Evolutionary conservation across 805 yeast species (phyloP).

Genomic region (Zygosaccharomyces lentus): DNA sequence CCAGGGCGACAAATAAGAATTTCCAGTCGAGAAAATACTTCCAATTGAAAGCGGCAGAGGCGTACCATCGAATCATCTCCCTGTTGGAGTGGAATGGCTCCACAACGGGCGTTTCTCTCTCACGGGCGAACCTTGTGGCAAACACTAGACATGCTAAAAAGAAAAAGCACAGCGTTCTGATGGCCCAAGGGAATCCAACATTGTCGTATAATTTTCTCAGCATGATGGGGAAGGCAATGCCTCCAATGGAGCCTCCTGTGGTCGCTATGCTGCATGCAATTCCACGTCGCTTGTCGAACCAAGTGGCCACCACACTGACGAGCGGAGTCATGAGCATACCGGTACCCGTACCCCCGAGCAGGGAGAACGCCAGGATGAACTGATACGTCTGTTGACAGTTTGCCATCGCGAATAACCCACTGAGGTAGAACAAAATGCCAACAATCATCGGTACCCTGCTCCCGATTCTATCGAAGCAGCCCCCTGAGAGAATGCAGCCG

Average conservation of each 20-base stretch:
- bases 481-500: conserved; percentile 53
- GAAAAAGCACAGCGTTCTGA: conserved; percentile 49
- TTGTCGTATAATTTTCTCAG: conserved; percentile 45
- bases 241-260: conserved; percentile 57
- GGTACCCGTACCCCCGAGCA: conserved; percentile 54
- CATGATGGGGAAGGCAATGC: conserved; percentile 51
- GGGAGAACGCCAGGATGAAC: conserved; percentile 55
- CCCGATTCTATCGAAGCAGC: conserved; percentile 61
- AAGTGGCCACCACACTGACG: conserved; percentile 59
- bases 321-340: conserved; percentile 60
- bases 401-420: conserved; percentile 56
- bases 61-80: conserved; percentile 29
- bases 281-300: conserved; percentile 59
- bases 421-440: conserved; percentile 44
- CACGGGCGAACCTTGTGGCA: conserved; percentile 40
- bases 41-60: conserved; percentile 30
- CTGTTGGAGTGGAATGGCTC: conserved; percentile 39
- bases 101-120: conserved; percentile 34
- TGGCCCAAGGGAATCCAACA: conserved; percentile 59
- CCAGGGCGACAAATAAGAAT: conserved; percentile 41
- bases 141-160: conserved; percentile 38
- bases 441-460: conserved; percentile 41
- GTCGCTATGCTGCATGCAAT: conserved; percentile 49
- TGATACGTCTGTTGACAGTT: conserved; percentile 51
- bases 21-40: conserved; percentile 41